Evolutionary conservation across 352 stramenopile species (phyloP), one percentile per base, ranked within the genome.

Genomic region (Pilasporangium apinafurcum): DNA sequence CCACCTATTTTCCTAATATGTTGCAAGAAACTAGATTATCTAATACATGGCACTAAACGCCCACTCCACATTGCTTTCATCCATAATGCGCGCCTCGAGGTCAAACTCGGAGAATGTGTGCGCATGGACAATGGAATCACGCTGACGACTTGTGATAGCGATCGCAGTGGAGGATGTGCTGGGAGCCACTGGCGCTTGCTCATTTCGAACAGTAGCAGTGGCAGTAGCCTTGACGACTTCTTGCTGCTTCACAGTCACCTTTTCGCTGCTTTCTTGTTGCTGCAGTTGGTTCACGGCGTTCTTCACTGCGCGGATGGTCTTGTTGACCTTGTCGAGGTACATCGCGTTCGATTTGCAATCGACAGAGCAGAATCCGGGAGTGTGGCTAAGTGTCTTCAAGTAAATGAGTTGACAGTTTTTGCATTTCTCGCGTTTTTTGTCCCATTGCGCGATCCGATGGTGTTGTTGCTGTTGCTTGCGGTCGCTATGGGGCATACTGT

Each of bases 281-380:
- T 62, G 64, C 10, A 68, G 65, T 37, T 80, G 67, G 42, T 87
- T 53, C 21, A 80, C 71, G 6, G 71, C 78, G 48, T 66, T 49
- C 35, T 87, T 84, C 65, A 93, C 78, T 14, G 75, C 77, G 44
- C 69, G 68, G 55, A 90, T 91, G 28, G 73, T 83, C 60, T 72
- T 70, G 62, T 87, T 89, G 2, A 93, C 77, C 56, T 90, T 86
- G 34, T 81, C 65, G 20, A 93, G 56, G 62, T 93, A 93, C 2
- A 58, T 47, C 37, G 80, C 83, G 63, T 93, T 93, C 28, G 79
- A 90, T 65, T 93, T 90, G 73, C 82, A 93, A 58, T 93, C 82
- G 33, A 93, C 70, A 8, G 82, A 93, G 68, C 82, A 93, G 45
- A 77, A 92, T 60, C 76, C 76, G 5, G 64, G 39, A 55, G 86